Percentiles rank a stretch among this genome's conserved stretches.
Conservation (phyloP, 2,329 filamentous ascomycete species). For the Botrytis elliptica region DNA sequence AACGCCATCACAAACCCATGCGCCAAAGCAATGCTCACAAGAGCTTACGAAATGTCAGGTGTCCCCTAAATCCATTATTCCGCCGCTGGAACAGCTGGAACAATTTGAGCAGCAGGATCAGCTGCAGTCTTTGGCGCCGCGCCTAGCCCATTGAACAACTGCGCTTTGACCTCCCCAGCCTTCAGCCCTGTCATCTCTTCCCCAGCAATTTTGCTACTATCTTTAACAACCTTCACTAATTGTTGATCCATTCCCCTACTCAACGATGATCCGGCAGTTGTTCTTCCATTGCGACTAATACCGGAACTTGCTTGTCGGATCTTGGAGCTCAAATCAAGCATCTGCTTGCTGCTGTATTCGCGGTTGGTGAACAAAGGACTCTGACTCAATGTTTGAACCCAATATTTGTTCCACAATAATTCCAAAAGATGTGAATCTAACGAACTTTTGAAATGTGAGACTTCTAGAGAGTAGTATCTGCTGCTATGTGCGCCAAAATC, state of each 20-base stretch:
- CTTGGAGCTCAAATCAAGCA: constrained; percentile 82
- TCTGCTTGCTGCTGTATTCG: constrained; percentile 90
- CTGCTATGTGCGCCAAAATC: constrained; percentile 93
- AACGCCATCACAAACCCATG: constrained; percentile 17
- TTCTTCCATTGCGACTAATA: constrained; percentile 41
- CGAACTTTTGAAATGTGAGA: constrained; percentile 91
- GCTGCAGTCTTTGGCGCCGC: constrained; percentile 21
- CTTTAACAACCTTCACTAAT: constrained; percentile 53
- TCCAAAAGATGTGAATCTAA: constrained; percentile 85
- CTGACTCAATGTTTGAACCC: constrained; percentile 92
- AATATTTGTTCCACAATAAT: constrained; percentile 97
- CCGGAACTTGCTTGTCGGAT: constrained; percentile 61
- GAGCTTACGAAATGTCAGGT: constrained; percentile 8
- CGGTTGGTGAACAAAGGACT: constrained; percentile 88
- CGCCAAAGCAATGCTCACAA: constrained; percentile 17
- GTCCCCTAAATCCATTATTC: neutral
- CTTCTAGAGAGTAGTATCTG: constrained; percentile 87
- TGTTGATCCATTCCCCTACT: constrained; percentile 45
- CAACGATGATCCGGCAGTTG: constrained; percentile 28
- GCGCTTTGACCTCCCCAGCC: constrained; percentile 49
- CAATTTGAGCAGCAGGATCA: neutral
- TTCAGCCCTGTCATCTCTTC: constrained; percentile 49
- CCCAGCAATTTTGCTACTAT: constrained; percentile 56
- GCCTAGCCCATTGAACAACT: constrained; percentile 45
- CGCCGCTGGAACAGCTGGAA: neutral